A percentile compares a stretch with the other conserved stretches of the same genome.
Conservation (phyloP, 2,329 filamentous ascomycete genomes). For the Xylariaceae sp. region DNA sequence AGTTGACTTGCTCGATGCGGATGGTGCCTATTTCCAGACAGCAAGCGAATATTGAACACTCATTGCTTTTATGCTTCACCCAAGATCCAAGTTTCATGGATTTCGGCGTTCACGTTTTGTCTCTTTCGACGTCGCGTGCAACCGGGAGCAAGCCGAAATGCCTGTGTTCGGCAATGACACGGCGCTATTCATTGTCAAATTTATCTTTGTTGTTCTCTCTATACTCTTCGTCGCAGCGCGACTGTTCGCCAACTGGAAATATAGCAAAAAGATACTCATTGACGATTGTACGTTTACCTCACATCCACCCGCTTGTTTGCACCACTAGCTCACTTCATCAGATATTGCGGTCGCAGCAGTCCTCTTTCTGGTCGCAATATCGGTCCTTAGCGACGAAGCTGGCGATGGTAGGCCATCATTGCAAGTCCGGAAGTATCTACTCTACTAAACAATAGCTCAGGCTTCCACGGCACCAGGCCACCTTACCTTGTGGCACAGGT, state of each 20-base stretch:
- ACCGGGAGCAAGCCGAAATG: too few species aligned
- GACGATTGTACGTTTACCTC: slow-evolving; percentile 14
- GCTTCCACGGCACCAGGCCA: slow-evolving; percentile 12
- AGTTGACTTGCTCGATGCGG: slow-evolving; percentile 5
- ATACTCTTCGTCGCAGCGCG: slow-evolving; percentile 10
- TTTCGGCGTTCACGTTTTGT: too few species aligned
- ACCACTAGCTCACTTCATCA: background rate
- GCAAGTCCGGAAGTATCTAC: background rate
- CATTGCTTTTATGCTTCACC: slow-evolving; percentile 3
- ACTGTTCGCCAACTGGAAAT: slow-evolving; percentile 15
- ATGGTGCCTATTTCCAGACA: slow-evolving; percentile 2
- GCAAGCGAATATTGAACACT: background rate
- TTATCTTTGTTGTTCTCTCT: slow-evolving; percentile 8
- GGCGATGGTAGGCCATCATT: slow-evolving; percentile 10
- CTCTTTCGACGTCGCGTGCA: too few species aligned
- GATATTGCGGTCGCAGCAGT: slow-evolving; percentile 15
- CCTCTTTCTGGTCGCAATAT: slow-evolving; percentile 11
- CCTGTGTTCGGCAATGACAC: background rate
- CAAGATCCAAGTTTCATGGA: background rate
- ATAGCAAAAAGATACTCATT: slow-evolving; percentile 11
- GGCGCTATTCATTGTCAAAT: slow-evolving; percentile 12
- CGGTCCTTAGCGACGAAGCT: slow-evolving; percentile 8
- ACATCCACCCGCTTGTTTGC: too few species aligned
- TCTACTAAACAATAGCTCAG: slow-evolving; percentile 6
- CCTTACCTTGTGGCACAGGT: slow-evolving; percentile 13